These are phyloP conservation scores for Neopestalotiopsis sp. DNA, from an alignment of 2,329 filamentous ascomycete species.

Conservation along the genomic window DNA sequence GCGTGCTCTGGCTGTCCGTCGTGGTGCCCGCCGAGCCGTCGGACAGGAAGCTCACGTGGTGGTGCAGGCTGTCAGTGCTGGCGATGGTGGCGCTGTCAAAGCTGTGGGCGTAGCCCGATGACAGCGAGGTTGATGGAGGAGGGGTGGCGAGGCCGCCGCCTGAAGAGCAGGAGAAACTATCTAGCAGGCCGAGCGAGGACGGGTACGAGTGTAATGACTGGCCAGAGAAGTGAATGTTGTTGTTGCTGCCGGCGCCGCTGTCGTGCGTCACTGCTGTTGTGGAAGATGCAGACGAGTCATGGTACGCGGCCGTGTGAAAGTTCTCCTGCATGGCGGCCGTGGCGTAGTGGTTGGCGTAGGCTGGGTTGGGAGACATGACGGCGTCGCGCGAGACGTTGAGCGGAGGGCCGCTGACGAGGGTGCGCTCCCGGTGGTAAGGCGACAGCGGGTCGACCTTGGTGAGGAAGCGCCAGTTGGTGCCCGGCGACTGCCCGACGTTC, in stretches of 20 bases:
- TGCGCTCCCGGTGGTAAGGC: slow-evolving; percentile 59
- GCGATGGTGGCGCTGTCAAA: slow-evolving; percentile 42
- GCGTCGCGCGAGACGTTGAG: slow-evolving; percentile 45
- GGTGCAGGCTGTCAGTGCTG: slow-evolving; percentile 30
- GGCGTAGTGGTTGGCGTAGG: slow-evolving; percentile 55
- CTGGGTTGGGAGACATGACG: slow-evolving; percentile 59
- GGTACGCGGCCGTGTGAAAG: slow-evolving; percentile 53
- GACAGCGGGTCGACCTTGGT: slow-evolving; percentile 64
- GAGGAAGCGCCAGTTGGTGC: slow-evolving; percentile 66
- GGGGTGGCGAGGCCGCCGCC: slow-evolving; percentile 60
- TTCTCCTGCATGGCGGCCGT: slow-evolving; percentile 61
- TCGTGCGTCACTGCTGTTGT: neutral
- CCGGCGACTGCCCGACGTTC: slow-evolving; percentile 53
- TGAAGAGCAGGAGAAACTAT: slow-evolving; percentile 43
- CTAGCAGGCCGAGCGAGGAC: slow-evolving; percentile 44
- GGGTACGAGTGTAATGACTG: slow-evolving; percentile 26
- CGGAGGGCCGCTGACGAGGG: slow-evolving; percentile 38
- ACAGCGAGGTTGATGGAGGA: slow-evolving; percentile 57
- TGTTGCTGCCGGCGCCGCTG: neutral
- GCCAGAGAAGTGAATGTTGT: slow-evolving; percentile 24
- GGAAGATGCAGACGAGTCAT: slow-evolving; percentile 31
- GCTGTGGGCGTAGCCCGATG: slow-evolving; percentile 44
- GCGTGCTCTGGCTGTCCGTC: slow-evolving; percentile 29
- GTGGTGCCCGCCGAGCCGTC: slow-evolving; percentile 31
- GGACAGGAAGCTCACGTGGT: slow-evolving; percentile 44